phyloP scores from a whole-genome alignment of 176 grass and related monocot genomes.

The Luzula sylvatica region DNA sequence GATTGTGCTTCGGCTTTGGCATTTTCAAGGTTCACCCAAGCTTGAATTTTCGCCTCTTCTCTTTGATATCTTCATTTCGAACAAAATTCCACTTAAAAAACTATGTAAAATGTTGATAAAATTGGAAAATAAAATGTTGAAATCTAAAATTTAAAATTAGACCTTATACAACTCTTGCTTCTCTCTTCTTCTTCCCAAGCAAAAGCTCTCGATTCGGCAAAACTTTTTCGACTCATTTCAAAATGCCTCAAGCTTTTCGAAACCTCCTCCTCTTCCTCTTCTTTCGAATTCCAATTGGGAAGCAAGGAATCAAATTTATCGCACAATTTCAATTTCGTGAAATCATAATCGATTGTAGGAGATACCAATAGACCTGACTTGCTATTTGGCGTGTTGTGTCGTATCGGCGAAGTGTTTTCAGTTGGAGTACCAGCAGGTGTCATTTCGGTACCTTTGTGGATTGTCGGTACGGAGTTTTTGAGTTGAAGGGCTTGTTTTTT shows the following conservation, averaged over 20 bases:
- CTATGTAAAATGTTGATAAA: not conserved
- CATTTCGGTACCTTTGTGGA: slow-evolving; percentile 40
- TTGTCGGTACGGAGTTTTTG: slow-evolving; percentile 36
- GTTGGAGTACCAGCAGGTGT: slow-evolving; percentile 62
- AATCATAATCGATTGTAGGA: slow-evolving; percentile 28
- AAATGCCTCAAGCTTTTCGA: slow-evolving; percentile 87
- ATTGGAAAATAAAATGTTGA: not conserved
- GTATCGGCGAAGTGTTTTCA: slow-evolving; percentile 57
- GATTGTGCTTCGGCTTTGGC: slow-evolving; percentile 96
- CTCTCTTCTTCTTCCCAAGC: slow-evolving; percentile 89
- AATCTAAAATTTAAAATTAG: not conserved
- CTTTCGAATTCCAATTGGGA: slow-evolving; percentile 75
- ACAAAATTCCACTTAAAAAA: not conserved
- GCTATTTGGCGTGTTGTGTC: slow-evolving; percentile 83
- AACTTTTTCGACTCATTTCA: slow-evolving; percentile 47
- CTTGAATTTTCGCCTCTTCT: slow-evolving; percentile 92
- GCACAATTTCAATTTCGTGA: slow-evolving; percentile 76
- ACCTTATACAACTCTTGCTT: slow-evolving; percentile 92
- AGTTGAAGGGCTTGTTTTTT: slow-evolving; percentile 67
- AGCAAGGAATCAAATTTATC: slow-evolving; percentile 55
- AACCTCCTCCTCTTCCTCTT: slow-evolving; percentile 88
- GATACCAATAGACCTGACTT: slow-evolving; percentile 68
- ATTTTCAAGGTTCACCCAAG: slow-evolving; percentile 90
- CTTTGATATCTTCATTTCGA: slow-evolving; percentile 61
- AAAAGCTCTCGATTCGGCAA: slow-evolving; percentile 31